A percentile compares a stretch with the other conserved stretches of the same genome.
Evolutionary conservation across 441 rosid species (phyloP).

Genomic region (Pelargonium myrrhifolium): DNA sequence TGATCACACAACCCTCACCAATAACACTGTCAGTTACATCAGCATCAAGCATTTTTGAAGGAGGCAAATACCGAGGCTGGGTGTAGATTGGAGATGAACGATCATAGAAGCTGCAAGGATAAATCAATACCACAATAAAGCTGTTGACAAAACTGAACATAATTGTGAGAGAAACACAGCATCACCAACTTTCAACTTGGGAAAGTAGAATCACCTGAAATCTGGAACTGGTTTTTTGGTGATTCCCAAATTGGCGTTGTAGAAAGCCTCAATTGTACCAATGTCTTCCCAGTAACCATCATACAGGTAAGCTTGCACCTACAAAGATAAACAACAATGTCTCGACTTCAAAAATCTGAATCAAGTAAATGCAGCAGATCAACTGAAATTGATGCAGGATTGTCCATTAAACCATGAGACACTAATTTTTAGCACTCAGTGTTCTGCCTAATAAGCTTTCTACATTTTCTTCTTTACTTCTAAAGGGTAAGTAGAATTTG

Average conservation of each 20-base stretch:
- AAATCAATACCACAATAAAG: background rate
- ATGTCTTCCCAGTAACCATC: constrained; percentile 99
- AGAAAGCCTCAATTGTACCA: constrained; percentile 94
- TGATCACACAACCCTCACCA: constrained; percentile 93
- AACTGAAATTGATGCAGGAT: background rate
- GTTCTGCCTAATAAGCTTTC: too few relatives aligned
- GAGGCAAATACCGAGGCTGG: constrained; percentile 90
- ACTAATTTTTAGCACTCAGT: background rate
- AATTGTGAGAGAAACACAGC: background rate
- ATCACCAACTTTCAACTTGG: background rate
- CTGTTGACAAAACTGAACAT: background rate
- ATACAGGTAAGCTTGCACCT: constrained; percentile 95
- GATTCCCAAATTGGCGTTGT: constrained; percentile 88
- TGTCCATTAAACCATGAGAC: background rate
- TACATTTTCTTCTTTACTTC: background rate
- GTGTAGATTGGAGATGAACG: constrained; percentile 95
- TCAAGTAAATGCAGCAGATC: constrained; percentile 1
- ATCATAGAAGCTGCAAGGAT: constrained; percentile 65
- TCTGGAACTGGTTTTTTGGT: constrained; percentile 93
- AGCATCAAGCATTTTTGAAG: constrained; percentile 97
- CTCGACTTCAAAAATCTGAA: background rate
- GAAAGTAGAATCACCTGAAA: constrained; percentile 49
- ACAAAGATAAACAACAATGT: constrained; percentile 5
- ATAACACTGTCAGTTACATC: constrained; percentile 93
- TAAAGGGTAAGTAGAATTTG: background rate